Evolutionary conservation across 2,329 filamentous ascomycete species (phyloP), one percentile per base, ranked within the genome.

Genomic region (Camillea tinctor): DNA sequence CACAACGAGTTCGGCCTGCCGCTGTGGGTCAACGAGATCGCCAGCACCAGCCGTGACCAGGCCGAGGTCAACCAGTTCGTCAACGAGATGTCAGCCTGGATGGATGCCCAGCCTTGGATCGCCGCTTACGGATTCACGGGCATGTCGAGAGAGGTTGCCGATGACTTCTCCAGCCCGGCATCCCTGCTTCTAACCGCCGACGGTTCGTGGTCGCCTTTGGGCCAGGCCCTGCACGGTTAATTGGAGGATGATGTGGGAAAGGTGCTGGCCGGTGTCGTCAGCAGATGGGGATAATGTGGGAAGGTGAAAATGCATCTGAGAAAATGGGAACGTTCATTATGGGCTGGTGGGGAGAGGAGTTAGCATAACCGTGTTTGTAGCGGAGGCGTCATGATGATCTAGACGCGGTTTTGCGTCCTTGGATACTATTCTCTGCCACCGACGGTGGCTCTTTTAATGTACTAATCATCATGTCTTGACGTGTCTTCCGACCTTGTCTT

Each of bases 101-200:
- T 79, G 68, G 78, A 81, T 62, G 58, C 65, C 50, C 71, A 71
- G 62, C 69, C 71, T 50, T 79, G 73, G 72, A 66, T 81, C 17
- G 68, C 68, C 57, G 76, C 79, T 62, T 80, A 80, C 65, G 74
- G 71, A 26, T 76, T 77, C 65, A 79, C 78, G 64, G 77, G 76
- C 20, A 77, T 76, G 56, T 77, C 77, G 69, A 67, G 67, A 52
- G 65, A 74, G n/a, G 66, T 73, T 55, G 74, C 74, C 7, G 77
- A 80, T 61, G 67, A 65, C 52, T 80, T 76, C 67, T 78, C 80
- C 15, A 80, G 77, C 60, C 77, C 76, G 0, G 74, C 71, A 50
- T 77, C 78, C 30, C 76, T 78, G 69, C 69, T 80, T 64, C 75
- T 80, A 72, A 74, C 76, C 55, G 50, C 62, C 7, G 68, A 76